These are phyloP conservation scores for Cryptococcus sp. DNA, from an alignment of 1,284 basidiomycete species.

Conservation along the genomic window DNA sequence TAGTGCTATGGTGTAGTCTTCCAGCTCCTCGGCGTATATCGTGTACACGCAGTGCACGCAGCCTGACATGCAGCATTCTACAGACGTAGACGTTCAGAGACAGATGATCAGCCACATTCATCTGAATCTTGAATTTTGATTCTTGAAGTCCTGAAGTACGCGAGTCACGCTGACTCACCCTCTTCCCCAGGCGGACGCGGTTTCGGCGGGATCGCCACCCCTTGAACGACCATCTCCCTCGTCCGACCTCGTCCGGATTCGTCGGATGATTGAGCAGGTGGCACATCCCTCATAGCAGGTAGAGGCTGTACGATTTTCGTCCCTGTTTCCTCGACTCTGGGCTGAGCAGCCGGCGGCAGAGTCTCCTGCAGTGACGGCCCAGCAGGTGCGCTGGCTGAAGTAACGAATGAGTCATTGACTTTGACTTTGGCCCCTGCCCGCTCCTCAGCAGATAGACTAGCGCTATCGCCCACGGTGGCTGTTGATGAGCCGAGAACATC, in stretches of 20 bases:
- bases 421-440: background rate
- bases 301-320: constrained; percentile 14
- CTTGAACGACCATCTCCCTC: constrained; percentile 33
- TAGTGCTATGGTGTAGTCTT: constrained; percentile 65
- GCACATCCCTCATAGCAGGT: constrained; percentile 21
- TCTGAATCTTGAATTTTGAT: background rate
- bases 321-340: background rate
- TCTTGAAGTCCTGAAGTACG: too few species aligned
- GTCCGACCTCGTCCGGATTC: background rate
- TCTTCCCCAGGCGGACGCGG: constrained; percentile 45
- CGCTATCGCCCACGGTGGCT: background rate
- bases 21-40: constrained; percentile 74
- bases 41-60: constrained; percentile 88
- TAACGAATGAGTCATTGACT: constrained; percentile 19
- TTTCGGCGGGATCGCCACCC: constrained; percentile 40
- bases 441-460: background rate
- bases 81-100: background rate
- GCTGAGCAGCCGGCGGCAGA: constrained; percentile 13
- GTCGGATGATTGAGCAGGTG: background rate
- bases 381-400: constrained; percentile 25
- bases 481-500: constrained; percentile 9
- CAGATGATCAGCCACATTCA: background rate
- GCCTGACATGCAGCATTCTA: constrained; percentile 90
- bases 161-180: constrained; percentile 27
- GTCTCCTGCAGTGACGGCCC: constrained; percentile 30